phyloP scores from a whole-genome alignment of 202 grass and related monocot genomes.

The Elaeis oleifera region DNA sequence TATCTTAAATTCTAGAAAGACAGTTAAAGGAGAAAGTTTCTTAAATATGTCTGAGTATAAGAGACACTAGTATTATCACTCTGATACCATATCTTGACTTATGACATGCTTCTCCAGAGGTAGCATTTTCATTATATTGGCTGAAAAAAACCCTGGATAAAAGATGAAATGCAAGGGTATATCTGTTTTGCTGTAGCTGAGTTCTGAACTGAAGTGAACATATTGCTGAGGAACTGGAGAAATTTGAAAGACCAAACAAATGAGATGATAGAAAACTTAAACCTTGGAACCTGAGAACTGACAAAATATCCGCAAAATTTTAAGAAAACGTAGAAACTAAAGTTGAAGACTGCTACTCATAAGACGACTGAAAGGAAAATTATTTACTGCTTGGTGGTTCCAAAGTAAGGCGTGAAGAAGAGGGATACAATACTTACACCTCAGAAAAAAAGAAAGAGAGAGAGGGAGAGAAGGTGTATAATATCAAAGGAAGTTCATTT shows the following conservation, averaged over 20 bases:
- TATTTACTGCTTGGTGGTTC: no score
- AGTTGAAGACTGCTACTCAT: no score
- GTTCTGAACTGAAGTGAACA: not conserved
- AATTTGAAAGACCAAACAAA: constrained; percentile 9
- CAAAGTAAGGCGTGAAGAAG: no score
- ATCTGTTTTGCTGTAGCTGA: not conserved
- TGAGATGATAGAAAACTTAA: constrained; percentile 7
- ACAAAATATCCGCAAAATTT: not conserved
- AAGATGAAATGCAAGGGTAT: not conserved
- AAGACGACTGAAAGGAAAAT: no score
- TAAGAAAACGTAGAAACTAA: no score
- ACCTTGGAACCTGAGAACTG: constrained; percentile 5
- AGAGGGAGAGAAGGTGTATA: no score
- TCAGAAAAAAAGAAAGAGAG: no score
- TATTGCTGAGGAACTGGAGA: no score
- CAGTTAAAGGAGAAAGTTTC: no score
- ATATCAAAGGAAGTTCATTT: no score
- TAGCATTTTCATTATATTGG: not conserved
- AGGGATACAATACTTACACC: no score
- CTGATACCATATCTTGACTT: not conserved
- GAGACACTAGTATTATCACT: constrained; percentile 15
- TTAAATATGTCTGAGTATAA: not conserved
- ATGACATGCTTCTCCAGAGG: not conserved
- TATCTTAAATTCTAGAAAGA: no score
- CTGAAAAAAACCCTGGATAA: not conserved